Evolutionary conservation across 306 rosid species (phyloP).

Genomic region (Pterocarpus santalinus): DNA sequence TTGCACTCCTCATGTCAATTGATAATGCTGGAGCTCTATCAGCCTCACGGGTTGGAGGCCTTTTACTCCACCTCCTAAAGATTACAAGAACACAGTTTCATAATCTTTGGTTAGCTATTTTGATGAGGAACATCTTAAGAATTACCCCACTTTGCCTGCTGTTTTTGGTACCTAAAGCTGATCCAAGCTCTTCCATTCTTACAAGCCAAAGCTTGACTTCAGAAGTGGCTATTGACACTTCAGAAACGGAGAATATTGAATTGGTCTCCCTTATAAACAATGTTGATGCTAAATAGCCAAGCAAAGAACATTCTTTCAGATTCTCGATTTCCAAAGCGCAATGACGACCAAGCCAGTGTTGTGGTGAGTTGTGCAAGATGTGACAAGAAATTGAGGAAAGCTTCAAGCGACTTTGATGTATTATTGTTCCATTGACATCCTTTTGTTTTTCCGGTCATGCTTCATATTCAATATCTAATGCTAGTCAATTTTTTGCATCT

Average conservation of each 20-base stretch:
- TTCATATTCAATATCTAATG: conserved; percentile 5
- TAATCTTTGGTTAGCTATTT: conserved; percentile 87
- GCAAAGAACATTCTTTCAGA: conserved; percentile 31
- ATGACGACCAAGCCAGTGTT: neutral
- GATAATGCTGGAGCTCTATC: conserved; percentile 88
- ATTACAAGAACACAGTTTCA: conserved; percentile 78
- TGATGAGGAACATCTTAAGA: conserved; percentile 82
- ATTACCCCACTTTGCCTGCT: conserved; percentile 74
- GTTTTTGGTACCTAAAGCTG: conserved; percentile 90
- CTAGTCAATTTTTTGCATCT: conserved; percentile 9
- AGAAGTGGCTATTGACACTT: conserved; percentile 56
- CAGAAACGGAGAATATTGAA: conserved; percentile 68
- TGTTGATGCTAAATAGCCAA: conserved; percentile 59
- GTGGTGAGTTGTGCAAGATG: neutral
- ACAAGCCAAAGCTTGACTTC: conserved; percentile 51
- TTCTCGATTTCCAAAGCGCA: conserved; percentile 15
- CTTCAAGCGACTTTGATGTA: neutral
- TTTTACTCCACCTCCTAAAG: conserved; percentile 74
- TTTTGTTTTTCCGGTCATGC: neutral
- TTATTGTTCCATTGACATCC: neutral
- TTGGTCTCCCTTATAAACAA: conserved; percentile 75
- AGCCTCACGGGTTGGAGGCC: conserved; percentile 94
- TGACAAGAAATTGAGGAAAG: conserved; percentile 13
- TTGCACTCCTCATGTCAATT: conserved; percentile 93
- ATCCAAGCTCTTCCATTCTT: conserved; percentile 80